Evolutionary conservation across 1,284 basidiomycete species (phyloP).

Genomic region (Malassezia psittaci): DNA sequence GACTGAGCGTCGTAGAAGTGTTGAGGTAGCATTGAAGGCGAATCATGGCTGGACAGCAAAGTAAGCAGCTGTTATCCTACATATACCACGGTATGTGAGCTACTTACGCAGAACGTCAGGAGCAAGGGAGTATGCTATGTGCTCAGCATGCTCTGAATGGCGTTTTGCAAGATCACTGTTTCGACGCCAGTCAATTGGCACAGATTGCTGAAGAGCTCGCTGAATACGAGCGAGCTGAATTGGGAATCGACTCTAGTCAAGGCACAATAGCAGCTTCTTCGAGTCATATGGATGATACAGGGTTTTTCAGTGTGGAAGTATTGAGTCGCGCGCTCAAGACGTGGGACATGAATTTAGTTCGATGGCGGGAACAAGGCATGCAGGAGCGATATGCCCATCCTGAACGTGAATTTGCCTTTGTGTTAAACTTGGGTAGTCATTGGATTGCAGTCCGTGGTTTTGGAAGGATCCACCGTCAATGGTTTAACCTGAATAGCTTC

Average conservation of each 20-base stretch:
- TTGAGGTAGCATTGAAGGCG: no score
- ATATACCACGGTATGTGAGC: conserved; percentile 12
- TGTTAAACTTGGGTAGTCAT: conserved; percentile 42
- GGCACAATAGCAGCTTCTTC: conserved; percentile 19
- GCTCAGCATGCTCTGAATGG: conserved; percentile 44
- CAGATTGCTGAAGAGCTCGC: conserved; percentile 32
- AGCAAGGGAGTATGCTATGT: conserved; percentile 43
- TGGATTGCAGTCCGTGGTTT: conserved; percentile 44
- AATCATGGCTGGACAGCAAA: neutral
- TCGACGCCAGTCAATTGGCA: conserved; percentile 38
- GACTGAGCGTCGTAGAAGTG: neutral
- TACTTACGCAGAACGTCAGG: conserved; percentile 26
- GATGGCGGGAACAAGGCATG: conserved; percentile 12
- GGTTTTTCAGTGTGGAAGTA: conserved; percentile 39
- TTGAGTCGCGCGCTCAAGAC: conserved; percentile 32
- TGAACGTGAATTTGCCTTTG: conserved; percentile 38
- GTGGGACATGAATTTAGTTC: conserved; percentile 20
- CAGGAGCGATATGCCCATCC: conserved; percentile 16
- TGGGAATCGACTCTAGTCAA: conserved; percentile 22
- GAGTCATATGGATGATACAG: conserved; percentile 44
- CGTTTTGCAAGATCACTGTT: conserved; percentile 39
- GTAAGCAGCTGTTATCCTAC: conserved; percentile 2
- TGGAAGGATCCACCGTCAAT: conserved; percentile 15
- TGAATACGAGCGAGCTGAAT: conserved; percentile 24
- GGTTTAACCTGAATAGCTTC: conserved; percentile 45